Conservation (phyloP, 345 rosid species). For the Bruguiera sexangula region DNA sequence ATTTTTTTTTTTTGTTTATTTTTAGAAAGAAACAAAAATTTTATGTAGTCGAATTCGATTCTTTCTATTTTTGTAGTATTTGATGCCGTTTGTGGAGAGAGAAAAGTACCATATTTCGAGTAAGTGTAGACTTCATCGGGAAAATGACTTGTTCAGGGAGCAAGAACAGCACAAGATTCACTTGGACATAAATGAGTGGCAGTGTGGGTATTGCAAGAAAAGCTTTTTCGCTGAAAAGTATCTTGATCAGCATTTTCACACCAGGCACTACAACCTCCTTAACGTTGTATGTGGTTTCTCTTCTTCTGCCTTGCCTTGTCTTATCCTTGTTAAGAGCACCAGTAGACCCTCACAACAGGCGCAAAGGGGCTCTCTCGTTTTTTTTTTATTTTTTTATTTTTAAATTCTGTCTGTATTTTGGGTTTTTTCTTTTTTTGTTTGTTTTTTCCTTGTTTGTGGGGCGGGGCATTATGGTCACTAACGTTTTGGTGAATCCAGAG, state of each 20-base stretch:
- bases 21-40: not conserved
- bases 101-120: constrained; percentile 56
- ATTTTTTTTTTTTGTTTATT: not conserved
- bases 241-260: constrained; percentile 80
- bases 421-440: no score
- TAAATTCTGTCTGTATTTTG: not conserved
- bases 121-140: constrained; percentile 76
- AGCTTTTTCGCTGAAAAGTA: constrained; percentile 75
- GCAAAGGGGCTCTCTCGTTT: no score
- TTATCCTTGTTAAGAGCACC: constrained; percentile 11
- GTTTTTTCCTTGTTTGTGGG: not conserved
- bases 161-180: constrained; percentile 89
- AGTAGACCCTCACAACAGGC: not conserved
- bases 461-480: not conserved
- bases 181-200: constrained; percentile 73
- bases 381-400: not conserved
- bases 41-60: no score
- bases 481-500: constrained; percentile 48
- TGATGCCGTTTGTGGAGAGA: constrained; percentile 80
- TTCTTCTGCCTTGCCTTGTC: constrained; percentile 1
- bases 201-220: constrained; percentile 91
- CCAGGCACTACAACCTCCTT: constrained; percentile 72
- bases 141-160: constrained; percentile 76
- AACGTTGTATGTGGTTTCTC: constrained; percentile 60
- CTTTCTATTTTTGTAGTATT: constrained; percentile 43